These are phyloP conservation scores for Syzygium jambos DNA, from an alignment of 345 rosid species.

Conservation along the genomic window DNA sequence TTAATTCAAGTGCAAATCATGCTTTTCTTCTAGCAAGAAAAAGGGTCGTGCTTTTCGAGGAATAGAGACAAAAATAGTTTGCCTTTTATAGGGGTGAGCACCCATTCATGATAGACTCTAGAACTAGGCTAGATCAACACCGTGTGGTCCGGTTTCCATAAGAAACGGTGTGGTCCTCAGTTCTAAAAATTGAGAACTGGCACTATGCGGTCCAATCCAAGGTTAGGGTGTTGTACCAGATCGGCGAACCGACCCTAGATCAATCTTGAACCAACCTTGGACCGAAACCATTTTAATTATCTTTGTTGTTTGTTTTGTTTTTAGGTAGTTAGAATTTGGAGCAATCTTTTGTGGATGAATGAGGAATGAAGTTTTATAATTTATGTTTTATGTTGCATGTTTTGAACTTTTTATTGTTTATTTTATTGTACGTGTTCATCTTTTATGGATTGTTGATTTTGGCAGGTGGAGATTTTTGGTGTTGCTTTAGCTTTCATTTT, in stretches of 20 bases:
- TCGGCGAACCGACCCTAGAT: not conserved
- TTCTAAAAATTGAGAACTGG: not conserved
- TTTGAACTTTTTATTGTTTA: not conserved
- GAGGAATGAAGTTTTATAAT: not conserved
- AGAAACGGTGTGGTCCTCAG: not conserved
- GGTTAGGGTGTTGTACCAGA: not conserved
- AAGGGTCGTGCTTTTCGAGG: not conserved
- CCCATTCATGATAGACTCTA: rapidly evolving
- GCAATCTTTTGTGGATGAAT: too few relatives aligned
- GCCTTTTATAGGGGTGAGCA: not conserved
- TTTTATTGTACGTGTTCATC: not conserved
- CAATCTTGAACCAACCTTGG: not conserved
- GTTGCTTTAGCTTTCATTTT: not conserved
- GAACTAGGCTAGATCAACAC: rapidly evolving
- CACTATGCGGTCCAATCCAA: rapidly evolving
- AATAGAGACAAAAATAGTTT: not conserved
- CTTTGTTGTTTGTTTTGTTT: not conserved
- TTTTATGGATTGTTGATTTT: not conserved
- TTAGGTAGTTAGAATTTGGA: not conserved
- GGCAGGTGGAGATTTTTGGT: not conserved
- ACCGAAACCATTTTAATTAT: not conserved
- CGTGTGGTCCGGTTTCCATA: not conserved
- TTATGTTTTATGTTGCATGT: not conserved
- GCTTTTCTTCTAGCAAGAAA: not conserved
- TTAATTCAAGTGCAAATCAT: not conserved